These are phyloP conservation scores for Alopecurus myosuroides DNA, from an alignment of 176 grass and related monocot genomes.

Conservation along the genomic window DNA sequence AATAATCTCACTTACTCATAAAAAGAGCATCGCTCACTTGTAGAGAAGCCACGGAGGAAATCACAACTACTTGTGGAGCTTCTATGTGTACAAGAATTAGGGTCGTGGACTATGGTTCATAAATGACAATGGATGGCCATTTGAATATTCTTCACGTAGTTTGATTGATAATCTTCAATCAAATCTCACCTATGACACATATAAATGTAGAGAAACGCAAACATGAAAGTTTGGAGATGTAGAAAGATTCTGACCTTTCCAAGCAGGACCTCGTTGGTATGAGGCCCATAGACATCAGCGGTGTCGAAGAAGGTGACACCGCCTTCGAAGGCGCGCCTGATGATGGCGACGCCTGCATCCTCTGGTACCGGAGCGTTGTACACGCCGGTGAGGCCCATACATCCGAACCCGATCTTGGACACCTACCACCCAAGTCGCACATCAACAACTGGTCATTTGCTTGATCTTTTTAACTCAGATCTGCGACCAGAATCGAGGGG, in stretches of 20 bases:
- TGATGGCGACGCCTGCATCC: slow-evolving; percentile 42
- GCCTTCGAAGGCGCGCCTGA: slow-evolving; percentile 53
- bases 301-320: slow-evolving; percentile 66
- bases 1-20: not conserved
- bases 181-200: not conserved
- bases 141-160: not conserved
- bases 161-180: not conserved
- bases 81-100: not conserved
- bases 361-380: slow-evolving; percentile 54
- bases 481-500: not conserved
- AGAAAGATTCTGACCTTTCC: slow-evolving; percentile 52
- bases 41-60: not conserved
- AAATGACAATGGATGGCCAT: not conserved
- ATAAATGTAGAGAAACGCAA: not conserved
- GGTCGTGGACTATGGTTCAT: not conserved
- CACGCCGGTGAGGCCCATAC: slow-evolving; percentile 68
- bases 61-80: not conserved
- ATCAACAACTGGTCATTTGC: not conserved
- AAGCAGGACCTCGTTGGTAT: slow-evolving; percentile 55
- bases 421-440: slow-evolving; percentile 36
- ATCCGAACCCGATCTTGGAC: slow-evolving; percentile 83
- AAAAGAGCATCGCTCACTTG: not conserved
- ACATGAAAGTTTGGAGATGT: not conserved
- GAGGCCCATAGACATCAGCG: slow-evolving; percentile 32
- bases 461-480: not conserved